phyloP scores from a whole-genome alignment of 140 eudicot species.

The Erigeron philadelphicus region DNA sequence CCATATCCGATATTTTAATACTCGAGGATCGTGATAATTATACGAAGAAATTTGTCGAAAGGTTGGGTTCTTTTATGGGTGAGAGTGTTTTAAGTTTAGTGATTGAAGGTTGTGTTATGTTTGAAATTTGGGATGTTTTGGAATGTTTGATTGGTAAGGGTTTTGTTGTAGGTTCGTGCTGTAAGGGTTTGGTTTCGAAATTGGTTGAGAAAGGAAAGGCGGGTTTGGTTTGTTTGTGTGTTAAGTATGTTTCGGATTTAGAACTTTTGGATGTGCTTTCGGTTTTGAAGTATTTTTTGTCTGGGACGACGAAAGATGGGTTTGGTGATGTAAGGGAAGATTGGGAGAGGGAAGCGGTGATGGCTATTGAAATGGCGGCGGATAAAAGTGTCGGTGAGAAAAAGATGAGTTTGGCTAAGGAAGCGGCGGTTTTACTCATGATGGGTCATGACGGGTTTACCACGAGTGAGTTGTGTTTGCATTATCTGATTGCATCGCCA shows the following conservation, averaged over 20 bases:
- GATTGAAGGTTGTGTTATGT: slow-evolving; percentile 51
- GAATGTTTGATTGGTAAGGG: slow-evolving; percentile 41
- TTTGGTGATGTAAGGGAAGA: slow-evolving; percentile 43
- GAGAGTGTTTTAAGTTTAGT: slow-evolving; percentile 48
- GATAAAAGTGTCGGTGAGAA: slow-evolving; percentile 32
- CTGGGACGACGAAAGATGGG: slow-evolving; percentile 38
- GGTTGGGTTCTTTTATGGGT: slow-evolving; percentile 53
- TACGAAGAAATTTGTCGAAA: slow-evolving; percentile 27
- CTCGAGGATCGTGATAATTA: slow-evolving; percentile 21
- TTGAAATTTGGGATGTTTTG: slow-evolving; percentile 59
- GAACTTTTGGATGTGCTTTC: slow-evolving; percentile 42
- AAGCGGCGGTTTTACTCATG: slow-evolving; percentile 60
- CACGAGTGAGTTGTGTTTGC: slow-evolving; percentile 60
- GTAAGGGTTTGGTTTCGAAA: slow-evolving; percentile 33
- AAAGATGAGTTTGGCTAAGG: slow-evolving; percentile 39
- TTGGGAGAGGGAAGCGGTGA: slow-evolving; percentile 57
- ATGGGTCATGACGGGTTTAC: slow-evolving; percentile 71
- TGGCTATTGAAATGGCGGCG: slow-evolving; percentile 48
- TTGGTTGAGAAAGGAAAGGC: slow-evolving; percentile 52
- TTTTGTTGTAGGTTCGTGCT: slow-evolving; percentile 36
- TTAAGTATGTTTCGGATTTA: slow-evolving; percentile 51
- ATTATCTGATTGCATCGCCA: slow-evolving; percentile 48
- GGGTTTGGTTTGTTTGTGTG: slow-evolving; percentile 56
- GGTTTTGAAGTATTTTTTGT: slow-evolving; percentile 61
- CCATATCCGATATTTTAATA: neutral